Conservation (phyloP, 1,284 basidiomycete genomes). For the Malassezia globosa region DNA sequence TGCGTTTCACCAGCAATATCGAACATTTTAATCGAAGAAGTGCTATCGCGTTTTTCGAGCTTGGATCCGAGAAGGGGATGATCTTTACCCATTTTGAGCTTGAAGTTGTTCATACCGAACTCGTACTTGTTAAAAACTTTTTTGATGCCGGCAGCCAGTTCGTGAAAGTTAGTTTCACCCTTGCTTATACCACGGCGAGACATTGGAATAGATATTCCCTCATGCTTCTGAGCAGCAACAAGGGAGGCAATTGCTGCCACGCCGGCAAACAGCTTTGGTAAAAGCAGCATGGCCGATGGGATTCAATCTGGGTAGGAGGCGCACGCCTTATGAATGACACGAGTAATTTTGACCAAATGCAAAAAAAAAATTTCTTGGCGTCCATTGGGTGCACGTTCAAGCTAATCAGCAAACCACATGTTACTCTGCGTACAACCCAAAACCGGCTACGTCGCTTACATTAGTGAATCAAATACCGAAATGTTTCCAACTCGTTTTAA, state of each 20-base stretch:
- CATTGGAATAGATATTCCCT: background rate
- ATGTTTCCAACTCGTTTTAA: too few species aligned
- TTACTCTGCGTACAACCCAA: too few species aligned
- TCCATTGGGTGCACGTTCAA: too few species aligned
- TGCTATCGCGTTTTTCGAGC: conserved; percentile 3
- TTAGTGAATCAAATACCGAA: too few species aligned
- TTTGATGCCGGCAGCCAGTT: background rate
- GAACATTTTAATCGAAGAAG: conserved; percentile 25
- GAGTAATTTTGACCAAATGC: too few species aligned
- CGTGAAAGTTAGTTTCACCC: background rate
- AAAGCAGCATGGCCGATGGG: background rate
- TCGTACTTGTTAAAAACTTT: conserved; percentile 6
- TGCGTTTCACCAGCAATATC: conserved; percentile 23
- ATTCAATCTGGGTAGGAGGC: too few species aligned
- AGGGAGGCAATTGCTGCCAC: background rate
- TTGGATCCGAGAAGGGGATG: conserved; percentile 16
- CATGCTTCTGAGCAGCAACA: background rate
- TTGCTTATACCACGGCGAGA: background rate
- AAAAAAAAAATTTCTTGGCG: too few species aligned
- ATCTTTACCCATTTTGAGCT: conserved; percentile 32
- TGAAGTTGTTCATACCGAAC: conserved; percentile 16
- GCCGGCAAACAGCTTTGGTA: background rate
- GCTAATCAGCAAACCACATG: too few species aligned
- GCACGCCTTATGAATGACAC: too few species aligned
- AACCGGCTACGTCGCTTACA: too few species aligned